phyloP scores from a whole-genome alignment of 768 basidiomycete species.

The Lyophyllum decastes region DNA sequence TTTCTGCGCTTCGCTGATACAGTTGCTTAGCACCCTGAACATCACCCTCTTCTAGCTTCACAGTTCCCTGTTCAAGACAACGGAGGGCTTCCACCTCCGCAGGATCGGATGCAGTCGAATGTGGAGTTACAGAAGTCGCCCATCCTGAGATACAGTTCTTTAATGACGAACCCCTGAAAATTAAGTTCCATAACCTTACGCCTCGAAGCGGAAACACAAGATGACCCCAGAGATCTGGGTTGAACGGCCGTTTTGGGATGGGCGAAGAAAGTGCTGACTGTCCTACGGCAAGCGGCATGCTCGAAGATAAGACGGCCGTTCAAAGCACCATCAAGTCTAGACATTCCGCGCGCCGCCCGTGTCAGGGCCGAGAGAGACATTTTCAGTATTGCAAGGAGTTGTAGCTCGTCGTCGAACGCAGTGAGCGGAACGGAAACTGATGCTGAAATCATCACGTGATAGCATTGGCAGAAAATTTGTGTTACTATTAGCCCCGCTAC shows the following conservation, averaged over 20 bases:
- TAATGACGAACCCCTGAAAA: neutral
- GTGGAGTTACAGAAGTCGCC: constrained; percentile 78
- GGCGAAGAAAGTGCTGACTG: constrained; percentile 10
- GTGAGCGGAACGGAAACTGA: neutral
- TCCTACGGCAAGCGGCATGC: constrained; percentile 17
- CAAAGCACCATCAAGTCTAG: neutral
- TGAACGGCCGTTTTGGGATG: constrained; percentile 18
- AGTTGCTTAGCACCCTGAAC: constrained; percentile 75
- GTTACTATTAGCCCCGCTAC: neutral
- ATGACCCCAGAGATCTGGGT: constrained; percentile 21
- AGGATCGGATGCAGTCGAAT: constrained; percentile 82
- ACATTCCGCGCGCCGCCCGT: constrained; percentile 16
- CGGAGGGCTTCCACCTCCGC: constrained; percentile 78
- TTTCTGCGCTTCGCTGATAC: constrained; percentile 79
- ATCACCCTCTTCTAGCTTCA: constrained; percentile 85
- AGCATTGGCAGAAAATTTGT: constrained; percentile 12
- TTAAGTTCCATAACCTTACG: constrained; percentile 27
- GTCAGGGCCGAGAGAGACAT: constrained; percentile 22
- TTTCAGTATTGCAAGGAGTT: neutral
- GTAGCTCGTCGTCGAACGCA: neutral
- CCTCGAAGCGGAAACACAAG: constrained; percentile 20
- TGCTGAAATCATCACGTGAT: constrained; percentile 14
- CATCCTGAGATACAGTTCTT: constrained; percentile 49
- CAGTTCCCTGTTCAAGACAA: constrained; percentile 82
- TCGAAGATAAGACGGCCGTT: constrained; percentile 1